Percentiles rank a stretch among this genome's conserved stretches.
These are phyloP conservation scores for Sphaerulina vaccinii DNA, from an alignment of 2,329 filamentous ascomycete species.

Conservation along the genomic window DNA sequence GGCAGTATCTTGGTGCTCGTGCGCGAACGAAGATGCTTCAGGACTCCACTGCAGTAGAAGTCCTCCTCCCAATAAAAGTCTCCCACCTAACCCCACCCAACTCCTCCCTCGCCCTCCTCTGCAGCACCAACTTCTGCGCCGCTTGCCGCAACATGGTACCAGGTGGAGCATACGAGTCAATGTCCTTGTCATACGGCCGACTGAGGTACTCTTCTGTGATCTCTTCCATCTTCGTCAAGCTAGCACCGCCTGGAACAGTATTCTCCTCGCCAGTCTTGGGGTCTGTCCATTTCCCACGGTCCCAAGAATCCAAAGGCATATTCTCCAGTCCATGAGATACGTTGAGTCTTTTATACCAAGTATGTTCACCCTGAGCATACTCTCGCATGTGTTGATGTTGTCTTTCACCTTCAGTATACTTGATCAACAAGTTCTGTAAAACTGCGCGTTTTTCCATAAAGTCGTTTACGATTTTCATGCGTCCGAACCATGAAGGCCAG, in stretches of 20 bases:
- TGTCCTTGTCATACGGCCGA: conserved; percentile 38
- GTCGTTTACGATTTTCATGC: conserved; percentile 43
- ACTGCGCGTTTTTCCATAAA: conserved; percentile 51
- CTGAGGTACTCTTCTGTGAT: conserved; percentile 43
- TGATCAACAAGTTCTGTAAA: conserved; percentile 51
- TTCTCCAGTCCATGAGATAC: conserved; percentile 47
- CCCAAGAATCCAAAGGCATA: conserved; percentile 50
- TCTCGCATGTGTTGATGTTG: conserved; percentile 49
- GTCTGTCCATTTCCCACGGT: conserved; percentile 40
- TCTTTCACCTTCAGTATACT: conserved; percentile 53
- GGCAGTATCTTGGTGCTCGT: no score
- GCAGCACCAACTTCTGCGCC: conserved; percentile 50
- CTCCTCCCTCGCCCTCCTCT: conserved; percentile 44
- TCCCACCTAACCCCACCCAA: conserved; percentile 37
- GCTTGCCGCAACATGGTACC: conserved; percentile 46
- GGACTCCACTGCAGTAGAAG: conserved; percentile 9
- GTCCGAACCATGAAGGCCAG: conserved; percentile 48
- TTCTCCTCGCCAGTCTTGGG: conserved; percentile 18
- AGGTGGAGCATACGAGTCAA: conserved; percentile 48
- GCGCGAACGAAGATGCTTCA: neutral
- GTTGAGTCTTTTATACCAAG: conserved; percentile 53
- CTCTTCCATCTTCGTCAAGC: conserved; percentile 46
- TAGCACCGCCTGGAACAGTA: conserved; percentile 43
- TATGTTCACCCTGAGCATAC: conserved; percentile 48
- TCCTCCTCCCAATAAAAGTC: conserved; percentile 31